Evolutionary conservation across 2,329 filamentous ascomycete genomes (phyloP), one percentile per base, ranked within the genome.

Genomic region (Paecilomyces variotii): DNA sequence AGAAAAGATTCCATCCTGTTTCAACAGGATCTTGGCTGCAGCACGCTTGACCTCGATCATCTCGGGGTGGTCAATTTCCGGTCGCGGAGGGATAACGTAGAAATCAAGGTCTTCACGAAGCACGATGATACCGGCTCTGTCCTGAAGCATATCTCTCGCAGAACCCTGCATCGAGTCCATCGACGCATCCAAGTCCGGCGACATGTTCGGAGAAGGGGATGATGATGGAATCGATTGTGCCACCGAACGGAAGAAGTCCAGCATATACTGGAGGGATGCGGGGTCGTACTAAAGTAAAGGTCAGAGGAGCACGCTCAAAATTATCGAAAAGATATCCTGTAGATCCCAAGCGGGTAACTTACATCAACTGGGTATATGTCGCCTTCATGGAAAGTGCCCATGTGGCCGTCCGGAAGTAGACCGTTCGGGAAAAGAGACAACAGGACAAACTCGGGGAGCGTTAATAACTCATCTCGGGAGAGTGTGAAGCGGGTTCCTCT

Each of bases 311-410:
- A 19, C 19, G 19, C 19, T 19, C 19, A 19, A 19, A 19, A 19
- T 19, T 19, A 19, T 32, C 56, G 10, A 19, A 32, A 32, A 32
- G 30, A 32, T 10, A 32, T 7, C 7, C 30, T 30, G 4, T 7
- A 4, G 7, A 32, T 32, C 30, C 11, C 11, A 32, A 45, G 9
- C n/a, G 19, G n/a, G 26, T 12, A 49, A 86, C 91, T 81, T 82
- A 99, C 94, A 82, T 99, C 94, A 70, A 99, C 93, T 74, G 94
- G 91, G 68, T 97, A 95, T 61, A 95, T 89, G 74, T 97, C 93
- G 65, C 89, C 89, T 67, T 97, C 94, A 63, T 91, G 85, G 73
- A 93, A 96, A 56, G 90, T 89, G 70, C 90, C 94, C 86, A 96
- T 90, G 70, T 97, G 93, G 14, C 93, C 92, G 74, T 99, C 94